Base-by-base conservation (phyloP, 805 yeast species). In the Candida argentea region DNA sequence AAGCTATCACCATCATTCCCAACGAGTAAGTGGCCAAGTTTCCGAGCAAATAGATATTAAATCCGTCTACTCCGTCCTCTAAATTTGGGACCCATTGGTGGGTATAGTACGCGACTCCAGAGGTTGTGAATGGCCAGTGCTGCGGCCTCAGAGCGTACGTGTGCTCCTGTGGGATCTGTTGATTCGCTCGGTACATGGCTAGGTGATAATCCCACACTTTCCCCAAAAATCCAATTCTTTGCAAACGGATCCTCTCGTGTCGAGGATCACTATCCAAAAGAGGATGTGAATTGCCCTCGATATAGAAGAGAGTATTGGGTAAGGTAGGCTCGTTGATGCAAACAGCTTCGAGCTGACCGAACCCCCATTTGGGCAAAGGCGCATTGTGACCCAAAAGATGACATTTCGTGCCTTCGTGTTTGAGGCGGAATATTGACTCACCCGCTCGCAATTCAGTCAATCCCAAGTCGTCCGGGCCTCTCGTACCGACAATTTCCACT, bases 361-460 rank as follows among this genome's bases (percentile, higher is more conserved):
- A 70, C 2, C 82, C 96, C 93, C 94, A 82, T 5, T 65, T 67
- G n/a, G 95, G 95, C 22, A 91, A 61, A 45, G 65, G 70, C 13
- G 66, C 66, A 25, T 68, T 70, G 47, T 87, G 94, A n/a, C 86
- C 73, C 41, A 85, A 53, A 31, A 91, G 52, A 12, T 64, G 61
- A 53, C 98, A 91, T 17, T 67, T 63, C 17, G 81, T 70, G 22
- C 76, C 76, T 11, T 63, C 54, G 51, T 83, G 93, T 30, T 65
- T 57, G 12, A 89, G 55, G 48, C 73, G 76, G 57, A 91, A 76
- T 16, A 75, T 64, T n/a, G 83, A 53, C 37, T 78, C 81, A 12
- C 82, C 52, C 2, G 89, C 75, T 48, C 52, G 50, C 40, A 50
- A 56, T 52, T 33, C 45, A 48, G 34, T 59, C 42, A 48, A 44